Evolutionary conservation across 1,284 basidiomycete genomes (phyloP).

Genomic region (Ganoderma lucidum): DNA sequence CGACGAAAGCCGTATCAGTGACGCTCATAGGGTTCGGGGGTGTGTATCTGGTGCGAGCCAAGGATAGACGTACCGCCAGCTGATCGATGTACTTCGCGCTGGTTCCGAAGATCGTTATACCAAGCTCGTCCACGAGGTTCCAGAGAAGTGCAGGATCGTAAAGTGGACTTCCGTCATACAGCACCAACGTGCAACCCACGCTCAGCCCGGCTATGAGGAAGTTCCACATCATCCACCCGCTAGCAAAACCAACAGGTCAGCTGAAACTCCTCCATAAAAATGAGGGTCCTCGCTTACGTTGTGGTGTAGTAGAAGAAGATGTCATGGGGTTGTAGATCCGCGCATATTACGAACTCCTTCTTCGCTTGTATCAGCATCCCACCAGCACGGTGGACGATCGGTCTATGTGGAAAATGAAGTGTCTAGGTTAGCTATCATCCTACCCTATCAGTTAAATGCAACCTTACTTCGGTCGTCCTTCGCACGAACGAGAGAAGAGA

Average conservation of each 20-base stretch:
- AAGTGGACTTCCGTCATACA: constrained; percentile 89
- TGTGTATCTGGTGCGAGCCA: background rate
- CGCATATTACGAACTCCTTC: constrained; percentile 85
- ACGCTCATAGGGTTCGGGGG: constrained; percentile 13
- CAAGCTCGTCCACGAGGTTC: constrained; percentile 75
- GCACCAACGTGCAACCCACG: constrained; percentile 76
- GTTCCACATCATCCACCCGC: constrained; percentile 91
- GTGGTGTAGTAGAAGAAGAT: constrained; percentile 92
- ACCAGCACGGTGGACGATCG: constrained; percentile 86
- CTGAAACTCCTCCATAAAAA: constrained; percentile 8
- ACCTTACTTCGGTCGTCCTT: constrained; percentile 64
- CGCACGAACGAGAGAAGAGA: constrained; percentile 8
- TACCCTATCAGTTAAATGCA: constrained; percentile 18
- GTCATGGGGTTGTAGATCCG: constrained; percentile 73
- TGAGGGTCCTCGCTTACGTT: constrained; percentile 60
- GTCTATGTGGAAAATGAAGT: constrained; percentile 49
- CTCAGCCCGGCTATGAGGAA: constrained; percentile 78
- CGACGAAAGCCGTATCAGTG: background rate
- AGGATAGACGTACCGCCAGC: constrained; percentile 61
- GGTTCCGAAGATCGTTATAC: constrained; percentile 86
- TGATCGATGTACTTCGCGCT: constrained; percentile 85
- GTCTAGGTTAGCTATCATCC: constrained; percentile 17
- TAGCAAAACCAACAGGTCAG: constrained; percentile 38
- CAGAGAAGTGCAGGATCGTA: constrained; percentile 77
- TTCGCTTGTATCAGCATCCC: constrained; percentile 88